phyloP scores from a whole-genome alignment of 495 filamentous ascomycete species.

The Lasiosphaeria ovina region DNA sequence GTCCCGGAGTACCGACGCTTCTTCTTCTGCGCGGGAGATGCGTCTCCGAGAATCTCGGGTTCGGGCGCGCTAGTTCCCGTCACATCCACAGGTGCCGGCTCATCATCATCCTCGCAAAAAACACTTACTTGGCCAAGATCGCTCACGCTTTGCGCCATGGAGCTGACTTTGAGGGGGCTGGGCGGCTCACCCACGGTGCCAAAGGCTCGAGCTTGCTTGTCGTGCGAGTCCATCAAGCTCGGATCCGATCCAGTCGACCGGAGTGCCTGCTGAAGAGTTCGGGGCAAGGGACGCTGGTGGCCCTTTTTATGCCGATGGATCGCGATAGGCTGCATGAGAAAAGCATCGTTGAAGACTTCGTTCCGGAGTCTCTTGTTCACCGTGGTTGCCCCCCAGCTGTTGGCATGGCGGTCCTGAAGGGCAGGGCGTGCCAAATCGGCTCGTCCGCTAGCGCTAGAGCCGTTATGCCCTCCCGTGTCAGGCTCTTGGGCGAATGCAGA shows the following conservation, averaged over 20 bases:
- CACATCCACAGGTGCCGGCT: slow-evolving; percentile 40
- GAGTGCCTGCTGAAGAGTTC: slow-evolving; percentile 38
- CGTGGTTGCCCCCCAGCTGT: slow-evolving; percentile 93
- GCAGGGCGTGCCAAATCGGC: slow-evolving; percentile 32
- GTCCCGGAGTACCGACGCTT: slow-evolving; percentile 76
- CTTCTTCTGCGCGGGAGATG: slow-evolving; percentile 37
- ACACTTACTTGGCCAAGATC: slow-evolving; percentile 24
- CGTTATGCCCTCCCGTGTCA: slow-evolving; percentile 1
- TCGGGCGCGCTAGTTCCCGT: slow-evolving; percentile 57
- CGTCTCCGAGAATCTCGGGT: slow-evolving; percentile 43
- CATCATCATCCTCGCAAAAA: slow-evolving; percentile 24
- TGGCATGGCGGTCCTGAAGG: slow-evolving; percentile 51
- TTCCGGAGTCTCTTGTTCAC: slow-evolving; percentile 86
- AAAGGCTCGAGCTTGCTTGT: slow-evolving; percentile 11
- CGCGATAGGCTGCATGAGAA: slow-evolving; percentile 74
- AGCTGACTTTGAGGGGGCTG: slow-evolving; percentile 9
- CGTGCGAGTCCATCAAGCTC: slow-evolving; percentile 19
- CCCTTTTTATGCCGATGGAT: slow-evolving; percentile 58
- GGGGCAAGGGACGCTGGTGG: slow-evolving; percentile 58
- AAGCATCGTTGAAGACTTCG: slow-evolving; percentile 92
- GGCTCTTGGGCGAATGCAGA: slow-evolving; percentile 29
- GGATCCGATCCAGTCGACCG: slow-evolving; percentile 36
- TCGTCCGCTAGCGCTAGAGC: background rate
- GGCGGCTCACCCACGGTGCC: slow-evolving; percentile 9
- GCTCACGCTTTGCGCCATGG: slow-evolving; percentile 32